Evolutionary conservation across 495 filamentous ascomycete genomes (phyloP).

Genomic region (Hypoxylon fuscum): DNA sequence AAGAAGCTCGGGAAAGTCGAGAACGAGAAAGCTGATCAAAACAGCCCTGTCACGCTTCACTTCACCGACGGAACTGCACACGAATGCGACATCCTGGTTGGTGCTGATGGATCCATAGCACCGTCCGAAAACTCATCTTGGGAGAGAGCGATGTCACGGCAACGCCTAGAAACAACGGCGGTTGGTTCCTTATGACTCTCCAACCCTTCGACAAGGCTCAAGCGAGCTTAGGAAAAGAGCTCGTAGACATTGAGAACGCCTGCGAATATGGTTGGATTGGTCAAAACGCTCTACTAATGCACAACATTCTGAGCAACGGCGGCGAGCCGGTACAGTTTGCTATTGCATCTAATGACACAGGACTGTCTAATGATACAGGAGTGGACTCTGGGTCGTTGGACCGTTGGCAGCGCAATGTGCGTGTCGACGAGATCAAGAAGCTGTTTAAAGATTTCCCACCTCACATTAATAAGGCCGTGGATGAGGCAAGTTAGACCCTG

Average conservation of each 20-base stretch:
- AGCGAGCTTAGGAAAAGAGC: conserved; percentile 17
- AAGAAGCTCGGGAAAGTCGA: too few species aligned
- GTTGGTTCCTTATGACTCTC: conserved; percentile 29
- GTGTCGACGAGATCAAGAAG: conserved; percentile 28
- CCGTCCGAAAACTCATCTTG: conserved; percentile 41
- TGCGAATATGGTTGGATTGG: conserved; percentile 32
- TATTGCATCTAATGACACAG: conserved; percentile 23
- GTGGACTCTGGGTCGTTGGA: conserved; percentile 8
- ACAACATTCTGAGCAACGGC: conserved; percentile 24
- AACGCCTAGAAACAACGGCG: conserved; percentile 15
- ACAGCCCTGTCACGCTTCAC: conserved; percentile 22
- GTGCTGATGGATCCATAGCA: conserved; percentile 59
- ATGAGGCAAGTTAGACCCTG: too few species aligned
- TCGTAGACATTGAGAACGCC: conserved; percentile 15
- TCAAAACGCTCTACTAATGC: conserved; percentile 8
- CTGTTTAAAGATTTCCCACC: conserved; percentile 23
- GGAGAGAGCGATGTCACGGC: conserved; percentile 14
- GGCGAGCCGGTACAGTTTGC: conserved; percentile 28
- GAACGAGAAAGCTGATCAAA: too few species aligned
- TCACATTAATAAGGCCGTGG: conserved; percentile 14
- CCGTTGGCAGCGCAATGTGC: conserved; percentile 13
- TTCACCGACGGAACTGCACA: conserved; percentile 48
- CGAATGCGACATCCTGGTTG: conserved; percentile 56
- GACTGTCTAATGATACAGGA: too few species aligned
- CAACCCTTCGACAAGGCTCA: conserved; percentile 24